These are phyloP conservation scores for Mortierella sp. DNA, from an alignment of 371 early-diverging fungal species.

Conservation along the genomic window DNA sequence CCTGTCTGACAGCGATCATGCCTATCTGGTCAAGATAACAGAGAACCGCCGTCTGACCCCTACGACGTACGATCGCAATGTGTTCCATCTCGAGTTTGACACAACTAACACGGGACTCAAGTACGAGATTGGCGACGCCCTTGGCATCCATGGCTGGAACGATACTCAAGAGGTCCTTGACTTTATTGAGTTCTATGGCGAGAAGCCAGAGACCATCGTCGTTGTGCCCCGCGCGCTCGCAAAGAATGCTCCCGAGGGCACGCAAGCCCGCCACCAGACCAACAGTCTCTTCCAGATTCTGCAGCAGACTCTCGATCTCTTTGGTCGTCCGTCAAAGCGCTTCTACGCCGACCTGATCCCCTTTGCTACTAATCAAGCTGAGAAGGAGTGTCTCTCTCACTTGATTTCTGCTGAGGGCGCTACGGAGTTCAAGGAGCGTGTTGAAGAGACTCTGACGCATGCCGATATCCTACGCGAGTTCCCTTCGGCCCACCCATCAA, in stretches of 20 bases:
- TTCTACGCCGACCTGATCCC: slow-evolving; percentile 86
- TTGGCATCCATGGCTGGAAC: slow-evolving; percentile 94
- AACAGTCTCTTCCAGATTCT: slow-evolving; percentile 85
- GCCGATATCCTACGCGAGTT: slow-evolving; percentile 90
- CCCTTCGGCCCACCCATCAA: slow-evolving; percentile 81
- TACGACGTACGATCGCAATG: slow-evolving; percentile 87
- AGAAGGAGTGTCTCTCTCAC: slow-evolving; percentile 78
- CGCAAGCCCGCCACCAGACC: slow-evolving; percentile 61
- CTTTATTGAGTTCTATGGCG: slow-evolving; percentile 81
- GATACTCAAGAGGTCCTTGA: slow-evolving; percentile 75
- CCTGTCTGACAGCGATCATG: slow-evolving; percentile 74
- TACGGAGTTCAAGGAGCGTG: slow-evolving; percentile 83
- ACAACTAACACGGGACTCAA: slow-evolving; percentile 79
- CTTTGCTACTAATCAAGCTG: slow-evolving; percentile 76
- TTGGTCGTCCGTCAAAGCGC: slow-evolving; percentile 93
- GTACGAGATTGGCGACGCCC: slow-evolving; percentile 93
- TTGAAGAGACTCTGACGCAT: slow-evolving; percentile 86
- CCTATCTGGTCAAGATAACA: slow-evolving; percentile 75
- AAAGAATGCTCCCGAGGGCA: slow-evolving; percentile 56
- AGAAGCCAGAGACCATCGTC: slow-evolving; percentile 73
- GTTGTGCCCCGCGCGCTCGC: slow-evolving; percentile 62
- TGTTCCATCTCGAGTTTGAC: slow-evolving; percentile 96
- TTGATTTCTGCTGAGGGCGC: slow-evolving; percentile 82
- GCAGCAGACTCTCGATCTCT: slow-evolving; percentile 86
- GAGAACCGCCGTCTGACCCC: slow-evolving; percentile 90